phyloP scores from a whole-genome alignment of 805 yeast species.

The Lachancea sp. region DNA sequence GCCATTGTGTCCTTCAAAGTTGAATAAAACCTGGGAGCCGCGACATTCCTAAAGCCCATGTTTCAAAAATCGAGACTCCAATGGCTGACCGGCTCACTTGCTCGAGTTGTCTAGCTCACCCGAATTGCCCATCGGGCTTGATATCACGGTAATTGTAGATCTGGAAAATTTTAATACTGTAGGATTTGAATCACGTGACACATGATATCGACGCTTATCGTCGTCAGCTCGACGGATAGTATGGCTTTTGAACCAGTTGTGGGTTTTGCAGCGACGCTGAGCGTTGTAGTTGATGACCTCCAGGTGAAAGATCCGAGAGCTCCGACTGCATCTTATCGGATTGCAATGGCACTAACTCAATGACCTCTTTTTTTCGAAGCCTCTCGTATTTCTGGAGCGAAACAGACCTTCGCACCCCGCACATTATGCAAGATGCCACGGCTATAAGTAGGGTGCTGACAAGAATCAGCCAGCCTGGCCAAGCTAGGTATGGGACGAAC shows the following conservation, averaged over 20 bases:
- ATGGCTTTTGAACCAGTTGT: neutral
- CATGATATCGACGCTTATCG: neutral
- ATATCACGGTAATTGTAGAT: neutral
- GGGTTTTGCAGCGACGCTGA: neutral
- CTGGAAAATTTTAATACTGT: neutral
- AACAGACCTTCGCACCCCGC: constrained; percentile 65
- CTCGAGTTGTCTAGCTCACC: neutral
- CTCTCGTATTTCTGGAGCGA: constrained; percentile 20
- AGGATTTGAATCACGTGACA: neutral
- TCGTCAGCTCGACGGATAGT: neutral
- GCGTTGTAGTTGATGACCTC: neutral
- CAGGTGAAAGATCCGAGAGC: neutral
- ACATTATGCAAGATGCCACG: constrained; percentile 54
- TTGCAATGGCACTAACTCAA: constrained; percentile 6
- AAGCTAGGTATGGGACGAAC: constrained; percentile 67
- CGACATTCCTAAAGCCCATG: neutral
- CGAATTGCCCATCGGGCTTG: neutral
- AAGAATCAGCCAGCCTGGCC: constrained; percentile 82
- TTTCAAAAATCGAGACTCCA: neutral
- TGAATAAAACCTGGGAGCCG: constrained; percentile 1
- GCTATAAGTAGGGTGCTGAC: constrained; percentile 63
- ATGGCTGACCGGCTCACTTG: too few species aligned
- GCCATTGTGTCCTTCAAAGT: neutral
- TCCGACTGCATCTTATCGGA: neutral
- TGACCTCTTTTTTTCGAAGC: constrained; percentile 1